Evolutionary conservation across 2,329 filamentous ascomycete species (phyloP), one percentile per base, ranked within the genome.

Genomic region (Fusarium abutilonis): DNA sequence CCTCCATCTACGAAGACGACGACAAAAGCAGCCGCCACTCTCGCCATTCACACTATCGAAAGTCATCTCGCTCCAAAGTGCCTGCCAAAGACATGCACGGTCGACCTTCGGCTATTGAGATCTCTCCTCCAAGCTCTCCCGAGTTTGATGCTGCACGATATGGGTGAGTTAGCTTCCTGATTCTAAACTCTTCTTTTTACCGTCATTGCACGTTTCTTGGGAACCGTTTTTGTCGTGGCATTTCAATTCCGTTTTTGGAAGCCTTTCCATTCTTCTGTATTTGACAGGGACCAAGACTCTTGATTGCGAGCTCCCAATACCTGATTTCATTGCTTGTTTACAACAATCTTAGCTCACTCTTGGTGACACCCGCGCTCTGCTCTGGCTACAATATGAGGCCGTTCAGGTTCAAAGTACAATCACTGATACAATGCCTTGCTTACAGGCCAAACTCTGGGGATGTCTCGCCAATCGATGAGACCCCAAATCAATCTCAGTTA

Each of bases 101-200:
- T 43, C 72, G 67, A 43, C 63, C 63, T n/a, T 36, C 38, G 84
- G 71, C 81, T 78, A 40, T 85, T 80, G 58, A 73, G 50, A 78
- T 86, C 60, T 86, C 84, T 10, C 84, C 84, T 48, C 83, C 83
- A 28, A 86, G 83, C 75, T 86, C 84, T 38, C 83, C 84, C 21
- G 84, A 86, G 52, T 67, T 76, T 9, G 68, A 72, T 41, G 72
- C 73, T 45, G 66, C 70, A 32, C 72, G 69, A 48, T 56, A 78
- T 64, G 72, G 66, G 81, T 84, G 76, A 79, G 82, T 79, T 45
- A 45, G 23, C 23, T 26, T 8, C 23, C 50, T 42, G 40, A n/a
- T 39, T 48, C 32, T 44, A 10, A 42, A 19, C 21, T 40, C 35
- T 56, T 28, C 26, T 39, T 35, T 49, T 51, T 28, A 17, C n/a